Base-by-base conservation (phyloP, 1,139 yeast genomes). In the Sugiyamaella novakii region DNA sequence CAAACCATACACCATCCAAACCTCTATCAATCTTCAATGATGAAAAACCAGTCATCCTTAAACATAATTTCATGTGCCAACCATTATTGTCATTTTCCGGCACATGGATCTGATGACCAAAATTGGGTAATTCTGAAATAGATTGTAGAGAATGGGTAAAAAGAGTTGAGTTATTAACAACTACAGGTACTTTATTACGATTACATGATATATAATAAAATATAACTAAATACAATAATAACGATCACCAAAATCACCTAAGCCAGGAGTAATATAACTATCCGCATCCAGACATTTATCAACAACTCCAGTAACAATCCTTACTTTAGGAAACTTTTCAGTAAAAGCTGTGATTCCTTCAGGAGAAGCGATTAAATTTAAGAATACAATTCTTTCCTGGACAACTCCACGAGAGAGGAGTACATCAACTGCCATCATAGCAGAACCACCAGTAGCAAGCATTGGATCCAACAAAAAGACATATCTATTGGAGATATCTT, bases 381-480 rank as follows among this genome's bases (percentile, higher is more conserved):
- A 75, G 66, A 92, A 92, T 65, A 87, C 77, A 58, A 92, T 92
- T 64, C 95, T 79, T 57, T 89, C 91, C 65, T 83, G 84, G 53
- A 81, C 81, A 39, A 91, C 98, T 42, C 98, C 98, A 62, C 94
- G 80, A 48, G 82, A 77, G 54, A 86, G 76, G 60, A 92, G 75
- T 14, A 92, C 98, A 54, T 92, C 96, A 21, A 91, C 88, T 3
- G 98, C 98, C 92, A 91, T 87, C 72, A 87, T 81, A 11, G 98
- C 98, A 55, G 96, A 86, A 46, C 98, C 98, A 54, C 98, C 98
- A 18, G 98, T 92, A 33, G 98, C 98, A 65, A 92, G 78, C 95
- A 92, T 87, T 52, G 98, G 98, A 63, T 92, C 98, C 59, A 92
- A 75, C 63, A 92, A 73, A 65, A 92, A 86, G 18, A 92, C 98